phyloP scores from a whole-genome alignment of 768 basidiomycete species.

The Suillus decipiens region DNA sequence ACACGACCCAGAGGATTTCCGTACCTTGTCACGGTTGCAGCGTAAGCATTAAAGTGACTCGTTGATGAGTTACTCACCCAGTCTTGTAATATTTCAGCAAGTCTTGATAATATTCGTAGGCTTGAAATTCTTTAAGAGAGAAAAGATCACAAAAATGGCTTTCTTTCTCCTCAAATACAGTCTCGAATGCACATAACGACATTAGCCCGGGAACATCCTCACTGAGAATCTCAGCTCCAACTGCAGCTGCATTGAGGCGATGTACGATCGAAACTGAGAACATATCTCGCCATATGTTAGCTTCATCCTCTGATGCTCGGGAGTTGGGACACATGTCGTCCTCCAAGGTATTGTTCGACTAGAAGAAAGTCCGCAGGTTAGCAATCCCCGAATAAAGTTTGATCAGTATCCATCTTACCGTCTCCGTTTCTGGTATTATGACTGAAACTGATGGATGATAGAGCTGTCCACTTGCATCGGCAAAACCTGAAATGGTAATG shows the following conservation, averaged over 20 bases:
- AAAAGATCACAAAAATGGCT: slow-evolving; percentile 82
- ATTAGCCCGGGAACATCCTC: slow-evolving; percentile 62
- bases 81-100: slow-evolving; percentile 79
- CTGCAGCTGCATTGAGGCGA: slow-evolving; percentile 61
- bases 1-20: slow-evolving; percentile 71
- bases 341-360: slow-evolving; percentile 71
- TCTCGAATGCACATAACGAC: slow-evolving; percentile 80
- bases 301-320: slow-evolving; percentile 45
- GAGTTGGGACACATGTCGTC: slow-evolving; percentile 64
- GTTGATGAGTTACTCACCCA: slow-evolving; percentile 47
- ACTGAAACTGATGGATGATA: slow-evolving; percentile 55
- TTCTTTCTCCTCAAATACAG: slow-evolving; percentile 46
- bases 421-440: slow-evolving; percentile 45
- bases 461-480: slow-evolving; percentile 46
- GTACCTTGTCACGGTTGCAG: slow-evolving; percentile 42
- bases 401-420: slow-evolving; percentile 38
- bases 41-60: slow-evolving; percentile 3
- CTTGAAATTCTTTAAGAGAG: slow-evolving; percentile 56
- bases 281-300: slow-evolving; percentile 51
- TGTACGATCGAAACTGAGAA: slow-evolving; percentile 58
- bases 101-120: slow-evolving; percentile 71
- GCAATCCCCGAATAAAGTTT: background rate
- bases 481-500: slow-evolving; percentile 50
- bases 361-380: slow-evolving; percentile 2
- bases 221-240: slow-evolving; percentile 58